Evolutionary conservation across 768 basidiomycete species (phyloP).

Genomic region (Boletus huronensis): DNA sequence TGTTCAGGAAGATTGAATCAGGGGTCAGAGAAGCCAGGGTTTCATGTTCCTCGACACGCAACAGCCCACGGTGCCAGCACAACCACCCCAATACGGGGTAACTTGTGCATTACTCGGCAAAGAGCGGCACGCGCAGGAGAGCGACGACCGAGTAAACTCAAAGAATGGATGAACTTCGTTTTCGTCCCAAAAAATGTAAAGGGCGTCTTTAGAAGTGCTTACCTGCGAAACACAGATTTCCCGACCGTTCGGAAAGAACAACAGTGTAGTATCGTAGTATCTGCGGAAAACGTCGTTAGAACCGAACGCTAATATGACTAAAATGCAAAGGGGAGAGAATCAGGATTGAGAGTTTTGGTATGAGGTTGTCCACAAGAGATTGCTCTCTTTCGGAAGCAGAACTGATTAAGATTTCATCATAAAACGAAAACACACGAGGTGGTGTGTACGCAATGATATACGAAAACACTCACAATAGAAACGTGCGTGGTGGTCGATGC

Average conservation of each 20-base stretch:
- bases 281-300: conserved; percentile 10
- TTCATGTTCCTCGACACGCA: conserved; percentile 46
- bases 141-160: conserved; percentile 46
- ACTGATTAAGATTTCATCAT: conserved; percentile 62
- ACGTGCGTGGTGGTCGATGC: neutral
- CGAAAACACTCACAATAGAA: conserved; percentile 14
- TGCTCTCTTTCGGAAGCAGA: conserved; percentile 81
- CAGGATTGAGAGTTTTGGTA: conserved; percentile 51
- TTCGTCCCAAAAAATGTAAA: conserved; percentile 47
- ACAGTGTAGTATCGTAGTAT: neutral
- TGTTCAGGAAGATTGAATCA: neutral
- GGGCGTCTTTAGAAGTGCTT: neutral
- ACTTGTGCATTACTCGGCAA: conserved; percentile 34
- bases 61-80: conserved; percentile 35
- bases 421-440: conserved; percentile 6
- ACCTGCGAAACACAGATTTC: conserved; percentile 1
- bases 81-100: conserved; percentile 49
- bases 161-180: conserved; percentile 84
- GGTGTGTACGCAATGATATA: neutral
- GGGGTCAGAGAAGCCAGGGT: conserved; percentile 62
- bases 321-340: conserved; percentile 17
- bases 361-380: conserved; percentile 70
- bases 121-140: conserved; percentile 36
- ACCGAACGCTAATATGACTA: neutral
- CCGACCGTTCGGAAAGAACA: neutral